Evolutionary conservation across 257 asterid species (phyloP).

Genomic region (Solanum dulcamara): DNA sequence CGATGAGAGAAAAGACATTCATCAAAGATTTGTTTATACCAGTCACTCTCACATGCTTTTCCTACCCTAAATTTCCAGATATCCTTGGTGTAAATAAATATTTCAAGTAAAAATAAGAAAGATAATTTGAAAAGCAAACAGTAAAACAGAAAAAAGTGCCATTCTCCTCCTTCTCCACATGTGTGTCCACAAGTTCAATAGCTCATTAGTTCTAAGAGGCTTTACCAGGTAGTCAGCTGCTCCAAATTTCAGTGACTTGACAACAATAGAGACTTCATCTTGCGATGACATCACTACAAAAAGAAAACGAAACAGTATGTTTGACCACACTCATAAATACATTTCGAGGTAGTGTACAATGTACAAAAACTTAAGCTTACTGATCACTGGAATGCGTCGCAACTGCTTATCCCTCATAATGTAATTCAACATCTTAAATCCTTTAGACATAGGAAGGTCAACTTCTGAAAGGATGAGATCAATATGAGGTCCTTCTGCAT

Average conservation of each 20-base stretch:
- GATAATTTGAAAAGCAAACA: neutral
- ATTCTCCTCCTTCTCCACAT: slow-evolving; percentile 95
- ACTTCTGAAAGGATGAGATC: slow-evolving; percentile 72
- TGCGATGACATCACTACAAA: slow-evolving; percentile 68
- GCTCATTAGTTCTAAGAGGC: slow-evolving; percentile 85
- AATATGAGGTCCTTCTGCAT: slow-evolving; percentile 44
- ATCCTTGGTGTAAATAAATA: neutral
- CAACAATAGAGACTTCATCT: neutral
- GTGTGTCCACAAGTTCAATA: slow-evolving; percentile 96
- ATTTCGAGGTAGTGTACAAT: neutral
- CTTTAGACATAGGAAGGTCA: slow-evolving; percentile 87
- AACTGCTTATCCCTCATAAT: slow-evolving; percentile 69
- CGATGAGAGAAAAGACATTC: neutral
- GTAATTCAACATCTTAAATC: slow-evolving; percentile 54
- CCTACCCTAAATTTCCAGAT: neutral
- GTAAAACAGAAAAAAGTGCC: slow-evolving; percentile 18
- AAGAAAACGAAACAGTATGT: neutral
- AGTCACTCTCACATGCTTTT: neutral
- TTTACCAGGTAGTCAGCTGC: slow-evolving; percentile 98
- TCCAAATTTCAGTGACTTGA: slow-evolving; percentile 43
- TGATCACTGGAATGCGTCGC: slow-evolving; percentile 77
- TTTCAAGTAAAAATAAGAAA: neutral
- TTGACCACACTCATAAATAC: neutral
- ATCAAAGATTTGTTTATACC: neutral
- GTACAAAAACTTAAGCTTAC: slow-evolving; percentile 25